Conservation (phyloP, 257 asterid species). For the Striga asiatica region DNA sequence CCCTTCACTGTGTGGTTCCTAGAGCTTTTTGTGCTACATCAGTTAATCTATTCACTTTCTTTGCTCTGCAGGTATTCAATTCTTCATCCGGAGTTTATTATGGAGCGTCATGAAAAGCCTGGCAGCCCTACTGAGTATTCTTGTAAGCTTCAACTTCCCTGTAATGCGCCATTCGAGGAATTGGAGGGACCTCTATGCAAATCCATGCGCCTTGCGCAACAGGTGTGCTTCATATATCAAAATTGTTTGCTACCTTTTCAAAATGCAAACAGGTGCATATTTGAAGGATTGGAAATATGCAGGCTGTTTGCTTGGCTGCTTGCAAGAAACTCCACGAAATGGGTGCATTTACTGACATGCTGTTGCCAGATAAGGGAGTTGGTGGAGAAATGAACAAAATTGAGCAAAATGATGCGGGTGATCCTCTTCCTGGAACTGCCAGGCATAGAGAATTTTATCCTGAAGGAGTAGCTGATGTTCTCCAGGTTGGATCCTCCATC, state of each 20-base stretch:
- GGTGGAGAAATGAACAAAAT: constrained; percentile 58
- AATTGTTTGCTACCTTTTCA: constrained; percentile 3
- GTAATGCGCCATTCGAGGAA: constrained; percentile 94
- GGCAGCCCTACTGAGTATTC: constrained; percentile 76
- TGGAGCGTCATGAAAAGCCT: constrained; percentile 78
- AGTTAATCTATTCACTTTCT: constrained; percentile 10
- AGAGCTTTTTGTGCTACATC: constrained; percentile 2
- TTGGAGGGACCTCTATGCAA: constrained; percentile 92
- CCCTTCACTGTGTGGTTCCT: constrained; percentile 1
- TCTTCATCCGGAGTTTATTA: constrained; percentile 90
- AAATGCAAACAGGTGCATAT: constrained; percentile 8
- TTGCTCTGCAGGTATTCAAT: constrained; percentile 65
- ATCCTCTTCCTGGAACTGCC: constrained; percentile 93
- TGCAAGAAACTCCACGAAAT: constrained; percentile 98
- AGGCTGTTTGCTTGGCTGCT: constrained; percentile 98
- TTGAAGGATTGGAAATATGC: constrained; percentile 18
- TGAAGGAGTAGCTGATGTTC: constrained; percentile 92
- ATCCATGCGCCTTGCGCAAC: constrained; percentile 95
- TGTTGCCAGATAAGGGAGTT: constrained; percentile 92
- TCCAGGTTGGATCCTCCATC: constrained; percentile 49
- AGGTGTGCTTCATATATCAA: constrained; percentile 42
- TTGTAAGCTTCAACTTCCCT: constrained; percentile 97
- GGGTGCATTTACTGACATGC: constrained; percentile 99
- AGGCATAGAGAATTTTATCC: constrained; percentile 99
- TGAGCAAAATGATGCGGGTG: constrained; percentile 85